A percentile compares a stretch with the other conserved stretches of the same genome.
phyloP scores from a whole-genome alignment of 176 grass and related monocot species.

The Rhynchospora tenuis region DNA sequence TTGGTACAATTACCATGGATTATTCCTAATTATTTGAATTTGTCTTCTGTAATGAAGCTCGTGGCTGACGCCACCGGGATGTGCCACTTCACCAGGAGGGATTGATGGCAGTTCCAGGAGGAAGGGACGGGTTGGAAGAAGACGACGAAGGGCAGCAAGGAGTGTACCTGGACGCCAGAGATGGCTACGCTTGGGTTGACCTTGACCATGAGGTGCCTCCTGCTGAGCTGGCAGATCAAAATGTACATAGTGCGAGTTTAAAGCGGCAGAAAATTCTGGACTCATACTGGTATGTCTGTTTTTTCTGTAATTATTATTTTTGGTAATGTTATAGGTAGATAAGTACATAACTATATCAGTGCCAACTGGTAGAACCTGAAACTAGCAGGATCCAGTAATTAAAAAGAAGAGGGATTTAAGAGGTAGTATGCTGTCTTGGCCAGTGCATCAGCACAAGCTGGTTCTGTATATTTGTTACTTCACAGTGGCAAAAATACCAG shows the following conservation, averaged over 20 bases:
- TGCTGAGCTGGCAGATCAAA: too few species aligned
- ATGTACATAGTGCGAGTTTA: too few species aligned
- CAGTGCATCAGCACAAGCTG: background rate
- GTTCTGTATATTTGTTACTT: background rate
- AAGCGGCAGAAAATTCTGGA: constrained; percentile 50
- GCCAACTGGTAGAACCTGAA: background rate
- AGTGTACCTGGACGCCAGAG: constrained; percentile 21
- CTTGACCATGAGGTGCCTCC: constrained; percentile 51
- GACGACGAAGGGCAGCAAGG: constrained; percentile 25
- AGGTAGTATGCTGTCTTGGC: background rate
- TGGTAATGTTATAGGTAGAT: background rate
- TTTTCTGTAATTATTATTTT: background rate
- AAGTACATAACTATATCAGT: background rate
- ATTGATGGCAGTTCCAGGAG: constrained; percentile 47
- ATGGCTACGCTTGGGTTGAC: constrained; percentile 38
- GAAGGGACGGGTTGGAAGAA: constrained; percentile 35
- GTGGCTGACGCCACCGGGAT: too few species aligned
- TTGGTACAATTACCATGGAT: background rate
- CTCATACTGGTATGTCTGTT: constrained; percentile 57
- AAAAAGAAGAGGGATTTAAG: background rate
- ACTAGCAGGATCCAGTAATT: background rate
- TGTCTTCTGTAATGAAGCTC: background rate
- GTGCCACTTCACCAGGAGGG: too few species aligned
- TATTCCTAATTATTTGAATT: background rate
- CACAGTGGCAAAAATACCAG: background rate